phyloP scores from a whole-genome alignment of 306 rosid genomes.

The Cucumis hystrix region DNA sequence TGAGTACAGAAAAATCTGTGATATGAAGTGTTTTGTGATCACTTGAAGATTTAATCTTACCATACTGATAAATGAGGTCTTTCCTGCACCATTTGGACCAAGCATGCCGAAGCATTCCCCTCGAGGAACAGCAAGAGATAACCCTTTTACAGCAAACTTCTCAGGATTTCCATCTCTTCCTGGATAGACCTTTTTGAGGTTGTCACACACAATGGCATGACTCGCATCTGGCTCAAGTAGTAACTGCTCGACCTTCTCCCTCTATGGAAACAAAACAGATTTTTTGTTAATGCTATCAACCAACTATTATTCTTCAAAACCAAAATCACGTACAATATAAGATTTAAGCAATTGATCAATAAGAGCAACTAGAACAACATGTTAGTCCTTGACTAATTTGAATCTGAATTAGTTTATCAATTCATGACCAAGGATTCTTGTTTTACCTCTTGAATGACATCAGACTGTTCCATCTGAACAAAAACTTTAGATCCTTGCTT shows the following conservation, averaged over 20 bases:
- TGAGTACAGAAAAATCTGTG: neutral
- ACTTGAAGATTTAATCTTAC: constrained; percentile 27
- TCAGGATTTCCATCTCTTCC: constrained; percentile 83
- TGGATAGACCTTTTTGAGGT: constrained; percentile 66
- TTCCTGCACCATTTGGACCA: constrained; percentile 98
- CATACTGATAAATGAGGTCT: constrained; percentile 92
- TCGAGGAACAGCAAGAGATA: constrained; percentile 76
- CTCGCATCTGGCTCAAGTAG: constrained; percentile 29
- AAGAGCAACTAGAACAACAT: neutral
- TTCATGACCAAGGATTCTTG: neutral
- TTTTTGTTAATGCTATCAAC: neutral
- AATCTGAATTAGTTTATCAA: constrained; percentile 7
- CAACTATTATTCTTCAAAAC: neutral
- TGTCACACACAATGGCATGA: constrained; percentile 53
- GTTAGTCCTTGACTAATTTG: neutral
- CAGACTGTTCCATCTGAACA: constrained; percentile 52
- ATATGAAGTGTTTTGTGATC: neutral
- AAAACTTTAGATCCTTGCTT: constrained; percentile 42
- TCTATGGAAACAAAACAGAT: constrained; percentile 18
- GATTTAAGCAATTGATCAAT: neutral
- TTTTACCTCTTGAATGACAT: constrained; percentile 62
- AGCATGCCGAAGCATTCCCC: constrained; percentile 98
- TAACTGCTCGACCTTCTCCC: constrained; percentile 65
- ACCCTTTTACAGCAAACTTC: constrained; percentile 67
- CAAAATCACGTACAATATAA: neutral